A percentile compares a stretch with the other conserved stretches of the same genome.
These are phyloP conservation scores for Ceriops tagal DNA, from an alignment of 345 rosid genomes.

Conservation along the genomic window DNA sequence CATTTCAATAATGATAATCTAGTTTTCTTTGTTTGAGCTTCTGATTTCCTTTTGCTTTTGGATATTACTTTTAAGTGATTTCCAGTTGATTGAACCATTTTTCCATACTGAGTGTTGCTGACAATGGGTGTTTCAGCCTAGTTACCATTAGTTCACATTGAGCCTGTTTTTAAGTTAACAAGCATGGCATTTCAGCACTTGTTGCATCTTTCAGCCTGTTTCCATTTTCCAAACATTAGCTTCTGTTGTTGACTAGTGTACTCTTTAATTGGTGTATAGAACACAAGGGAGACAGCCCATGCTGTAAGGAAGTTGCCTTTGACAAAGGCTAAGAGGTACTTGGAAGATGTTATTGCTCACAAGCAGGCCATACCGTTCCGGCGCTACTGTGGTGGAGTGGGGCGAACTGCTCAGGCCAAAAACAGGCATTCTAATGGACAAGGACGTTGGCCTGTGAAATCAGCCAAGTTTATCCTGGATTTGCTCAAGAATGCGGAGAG, in stretches of 20 bases:
- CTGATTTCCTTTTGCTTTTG: background rate
- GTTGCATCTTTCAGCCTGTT: background rate
- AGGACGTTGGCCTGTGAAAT: slow-evolving; percentile 94
- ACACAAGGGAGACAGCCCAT: slow-evolving; percentile 90
- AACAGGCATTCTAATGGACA: slow-evolving; percentile 95
- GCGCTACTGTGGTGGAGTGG: slow-evolving; percentile 90
- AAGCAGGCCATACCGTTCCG: slow-evolving; percentile 99
- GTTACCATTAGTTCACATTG: too few relatives aligned
- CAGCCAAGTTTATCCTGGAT: slow-evolving; percentile 84
- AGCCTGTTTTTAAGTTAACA: too few relatives aligned
- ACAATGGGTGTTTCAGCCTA: too few relatives aligned
- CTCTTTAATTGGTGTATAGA: slow-evolving; percentile 33
- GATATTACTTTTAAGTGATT: background rate
- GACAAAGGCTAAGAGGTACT: slow-evolving; percentile 86
- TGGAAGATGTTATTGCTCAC: slow-evolving; percentile 94
- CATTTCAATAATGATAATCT: background rate
- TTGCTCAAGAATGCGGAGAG: slow-evolving; percentile 95
- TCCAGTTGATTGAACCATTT: too few relatives aligned
- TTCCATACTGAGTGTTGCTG: too few relatives aligned
- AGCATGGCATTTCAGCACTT: too few relatives aligned
- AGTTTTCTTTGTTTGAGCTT: background rate
- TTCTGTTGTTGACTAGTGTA: background rate
- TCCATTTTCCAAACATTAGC: background rate
- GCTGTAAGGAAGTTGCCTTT: slow-evolving; percentile 81
- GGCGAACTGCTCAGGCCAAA: slow-evolving; percentile 99